These are phyloP conservation scores for Mucor racemosus DNA, from an alignment of 371 early-diverging fungal species.

Conservation along the genomic window DNA sequence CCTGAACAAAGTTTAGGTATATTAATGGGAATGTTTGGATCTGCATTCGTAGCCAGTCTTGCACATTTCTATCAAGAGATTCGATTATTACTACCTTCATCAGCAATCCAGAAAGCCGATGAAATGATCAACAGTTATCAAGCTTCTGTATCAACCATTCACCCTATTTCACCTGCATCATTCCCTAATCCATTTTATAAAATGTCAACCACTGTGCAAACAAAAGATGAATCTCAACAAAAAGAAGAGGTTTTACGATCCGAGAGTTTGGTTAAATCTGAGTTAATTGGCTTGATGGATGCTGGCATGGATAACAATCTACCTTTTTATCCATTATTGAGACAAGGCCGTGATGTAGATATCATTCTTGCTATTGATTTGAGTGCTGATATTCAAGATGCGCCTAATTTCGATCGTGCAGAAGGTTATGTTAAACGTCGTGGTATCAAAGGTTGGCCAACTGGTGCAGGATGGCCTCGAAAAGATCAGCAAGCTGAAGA, in stretches of 20 bases:
- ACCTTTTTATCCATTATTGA: conserved; percentile 71
- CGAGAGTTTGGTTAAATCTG: conserved; percentile 30
- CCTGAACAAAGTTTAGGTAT: conserved; percentile 71
- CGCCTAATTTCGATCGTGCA: conserved; percentile 68
- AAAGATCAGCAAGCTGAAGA: conserved; percentile 31
- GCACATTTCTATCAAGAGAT: conserved; percentile 66
- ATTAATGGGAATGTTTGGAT: conserved; percentile 65
- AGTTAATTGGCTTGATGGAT: conserved; percentile 65
- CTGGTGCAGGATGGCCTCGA: conserved; percentile 41
- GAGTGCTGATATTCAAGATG: conserved; percentile 68
- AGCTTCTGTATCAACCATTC: conserved; percentile 50
- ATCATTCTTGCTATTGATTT: conserved; percentile 69
- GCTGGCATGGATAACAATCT: conserved; percentile 80
- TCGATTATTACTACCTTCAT: conserved; percentile 43
- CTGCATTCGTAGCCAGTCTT: conserved; percentile 72
- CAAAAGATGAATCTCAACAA: conserved; percentile 7
- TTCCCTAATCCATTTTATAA: conserved; percentile 63
- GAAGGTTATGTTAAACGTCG: conserved; percentile 56
- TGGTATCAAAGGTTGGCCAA: conserved; percentile 56
- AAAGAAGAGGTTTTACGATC: conserved; percentile 24
- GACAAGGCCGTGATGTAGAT: conserved; percentile 69
- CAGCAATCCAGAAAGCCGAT: conserved; percentile 39
- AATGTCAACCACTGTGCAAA: conserved; percentile 7
- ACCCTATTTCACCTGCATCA: conserved; percentile 60
- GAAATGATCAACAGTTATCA: conserved; percentile 50